Evolutionary conservation across 2,329 filamentous ascomycete species (phyloP).

Genomic region (Beauveria sp.): DNA sequence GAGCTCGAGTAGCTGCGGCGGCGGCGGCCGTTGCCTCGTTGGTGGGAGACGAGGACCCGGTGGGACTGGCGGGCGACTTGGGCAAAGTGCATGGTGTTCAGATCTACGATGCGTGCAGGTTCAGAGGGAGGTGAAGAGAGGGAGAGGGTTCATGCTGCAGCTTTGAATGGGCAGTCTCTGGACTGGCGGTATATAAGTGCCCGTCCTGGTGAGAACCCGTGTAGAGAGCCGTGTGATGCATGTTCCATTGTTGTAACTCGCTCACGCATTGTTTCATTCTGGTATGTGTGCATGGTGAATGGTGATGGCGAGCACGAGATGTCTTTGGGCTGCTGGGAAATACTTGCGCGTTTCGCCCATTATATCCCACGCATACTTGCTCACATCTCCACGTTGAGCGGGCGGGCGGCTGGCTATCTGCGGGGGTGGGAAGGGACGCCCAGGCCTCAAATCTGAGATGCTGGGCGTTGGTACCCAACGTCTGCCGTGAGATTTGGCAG

Average conservation of each 20-base stretch:
- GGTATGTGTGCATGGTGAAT: neutral
- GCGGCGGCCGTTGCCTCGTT: neutral
- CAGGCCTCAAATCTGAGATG: neutral
- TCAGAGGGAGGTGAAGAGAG: neutral
- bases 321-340: neutral
- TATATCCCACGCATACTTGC: constrained; percentile 7
- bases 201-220: neutral
- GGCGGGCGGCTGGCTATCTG: neutral
- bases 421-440: neutral
- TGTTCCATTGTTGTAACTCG: neutral
- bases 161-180: neutral
- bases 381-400: neutral
- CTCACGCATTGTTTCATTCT: neutral
- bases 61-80: neutral
- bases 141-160: neutral
- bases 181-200: neutral
- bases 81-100: neutral
- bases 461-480: neutral
- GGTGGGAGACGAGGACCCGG: neutral
- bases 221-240: neutral
- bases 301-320: too few species aligned
- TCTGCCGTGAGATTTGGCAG: neutral
- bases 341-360: constrained; percentile 8
- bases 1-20: neutral
- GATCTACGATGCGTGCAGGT: too few species aligned